Conservation (phyloP, 305 asterid genomes). For the Fraxinus platypoda region DNA sequence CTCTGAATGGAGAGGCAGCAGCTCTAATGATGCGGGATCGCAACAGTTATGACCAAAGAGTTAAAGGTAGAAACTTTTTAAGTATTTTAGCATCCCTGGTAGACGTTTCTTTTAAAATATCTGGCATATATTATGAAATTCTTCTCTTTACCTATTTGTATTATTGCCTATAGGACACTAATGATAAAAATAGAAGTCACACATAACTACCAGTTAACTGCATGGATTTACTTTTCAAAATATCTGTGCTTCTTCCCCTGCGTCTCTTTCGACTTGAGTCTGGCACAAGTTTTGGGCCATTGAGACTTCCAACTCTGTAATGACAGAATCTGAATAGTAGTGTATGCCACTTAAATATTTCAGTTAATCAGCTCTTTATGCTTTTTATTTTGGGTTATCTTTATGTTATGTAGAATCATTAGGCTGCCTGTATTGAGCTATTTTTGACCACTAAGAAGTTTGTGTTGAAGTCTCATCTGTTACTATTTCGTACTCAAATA, state of each 20-base stretch:
- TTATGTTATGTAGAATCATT: background rate
- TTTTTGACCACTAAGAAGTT: too few species aligned
- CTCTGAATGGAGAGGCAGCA: slow-evolving; percentile 85
- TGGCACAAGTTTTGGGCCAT: background rate
- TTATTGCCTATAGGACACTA: background rate
- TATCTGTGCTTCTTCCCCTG: background rate
- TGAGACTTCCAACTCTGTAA: background rate
- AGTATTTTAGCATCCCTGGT: background rate
- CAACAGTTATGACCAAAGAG: slow-evolving; percentile 58
- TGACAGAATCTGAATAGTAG: background rate
- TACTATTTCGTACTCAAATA: background rate
- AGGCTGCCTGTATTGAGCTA: background rate
- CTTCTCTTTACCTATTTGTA: background rate
- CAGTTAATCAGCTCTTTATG: background rate
- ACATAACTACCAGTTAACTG: background rate
- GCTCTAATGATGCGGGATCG: slow-evolving; percentile 87
- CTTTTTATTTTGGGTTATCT: background rate
- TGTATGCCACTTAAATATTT: background rate
- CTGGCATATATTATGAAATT: background rate
- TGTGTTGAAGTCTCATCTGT: too few species aligned
- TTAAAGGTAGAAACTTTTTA: slow-evolving; percentile 55
- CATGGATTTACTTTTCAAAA: background rate
- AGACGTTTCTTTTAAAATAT: background rate
- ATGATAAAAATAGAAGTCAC: background rate
- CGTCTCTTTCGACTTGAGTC: background rate